These are phyloP conservation scores for Petunia axillaris DNA, from an alignment of 257 asterid species.

Conservation along the genomic window DNA sequence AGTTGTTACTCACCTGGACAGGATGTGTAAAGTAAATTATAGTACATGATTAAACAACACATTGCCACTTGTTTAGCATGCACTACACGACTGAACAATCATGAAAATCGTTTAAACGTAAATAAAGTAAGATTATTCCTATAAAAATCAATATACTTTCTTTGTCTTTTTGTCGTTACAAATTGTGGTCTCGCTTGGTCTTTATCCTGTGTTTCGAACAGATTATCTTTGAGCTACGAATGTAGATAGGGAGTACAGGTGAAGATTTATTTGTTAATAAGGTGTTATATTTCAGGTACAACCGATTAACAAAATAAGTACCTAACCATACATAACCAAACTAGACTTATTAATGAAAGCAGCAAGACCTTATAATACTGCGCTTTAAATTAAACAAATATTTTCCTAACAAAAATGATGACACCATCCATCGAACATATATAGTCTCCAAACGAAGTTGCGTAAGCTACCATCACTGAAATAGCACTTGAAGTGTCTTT, in stretches of 20 bases:
- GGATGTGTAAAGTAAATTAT: not conserved
- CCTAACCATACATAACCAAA: not conserved
- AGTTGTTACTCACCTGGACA: not conserved
- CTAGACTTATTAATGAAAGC: not conserved
- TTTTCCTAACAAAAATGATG: no score
- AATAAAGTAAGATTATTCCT: conserved; percentile 1
- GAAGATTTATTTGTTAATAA: not conserved
- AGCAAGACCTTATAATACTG: no score
- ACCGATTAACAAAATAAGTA: not conserved
- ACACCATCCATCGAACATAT: no score
- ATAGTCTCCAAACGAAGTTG: no score
- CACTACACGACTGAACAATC: not conserved
- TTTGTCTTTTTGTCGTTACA: not conserved
- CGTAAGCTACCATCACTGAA: no score
- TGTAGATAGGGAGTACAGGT: not conserved
- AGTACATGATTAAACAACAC: not conserved
- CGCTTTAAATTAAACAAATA: no score
- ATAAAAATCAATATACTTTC: not conserved
- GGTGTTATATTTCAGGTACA: not conserved
- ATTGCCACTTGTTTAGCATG: conserved; percentile 4
- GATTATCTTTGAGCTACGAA: not conserved
- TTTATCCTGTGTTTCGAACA: not conserved
- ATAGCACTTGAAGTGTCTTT: no score
- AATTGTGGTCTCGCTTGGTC: conserved; percentile 4
- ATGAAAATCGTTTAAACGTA: not conserved